Base-by-base conservation (phyloP, 2,329 filamentous ascomycete species). In the Mycosphaerelloides madeirae region DNA sequence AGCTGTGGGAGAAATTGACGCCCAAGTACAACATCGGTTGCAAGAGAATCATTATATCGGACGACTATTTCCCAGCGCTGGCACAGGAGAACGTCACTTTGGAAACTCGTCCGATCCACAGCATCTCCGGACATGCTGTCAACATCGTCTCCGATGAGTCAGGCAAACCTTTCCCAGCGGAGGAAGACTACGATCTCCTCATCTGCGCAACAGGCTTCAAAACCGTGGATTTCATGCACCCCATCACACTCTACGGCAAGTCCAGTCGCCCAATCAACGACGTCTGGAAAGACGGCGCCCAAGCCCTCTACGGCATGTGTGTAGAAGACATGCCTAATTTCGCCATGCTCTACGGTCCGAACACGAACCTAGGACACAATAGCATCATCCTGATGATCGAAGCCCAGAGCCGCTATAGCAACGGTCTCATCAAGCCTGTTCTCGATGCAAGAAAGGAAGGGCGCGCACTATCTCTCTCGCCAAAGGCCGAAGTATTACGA, bases 371-470 rank as follows among this genome's bases (percentile, higher is more conserved):
- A 0, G 77, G 60, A 9, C 59, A 62, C 39, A 79, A 77, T 49
- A 72, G 68, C 42, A 80, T 80, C 53, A 75, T 80, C 50, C 65
- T 80, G n/a, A 81, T 80, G 77, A 78, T 80, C 48, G 78, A 81
- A 55, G 71, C 76, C 2, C 77, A 81, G 53, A 69, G 66, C 3
- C 68, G 72, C 2, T 80, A 80, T 54, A 69, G 80, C 44, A 75
- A 71, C 46, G 65, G 65, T 0, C 52, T 81, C 29, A 70, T 81
- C 36, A 55, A 57, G 0, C 66, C 72, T 6, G 68, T 81, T 1
- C 65, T 79, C 1, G 60, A 65, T 6, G 75, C 75, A 0, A 62
- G 69, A 11, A 51, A 57, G 13, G 48, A 61, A 1, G 69, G 72
- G 7, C 47, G 63, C n/a, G 59, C 60, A 0, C 58, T 81, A 2